phyloP scores from a whole-genome alignment of 305 asterid genomes.

The Plantago coronopus region DNA sequence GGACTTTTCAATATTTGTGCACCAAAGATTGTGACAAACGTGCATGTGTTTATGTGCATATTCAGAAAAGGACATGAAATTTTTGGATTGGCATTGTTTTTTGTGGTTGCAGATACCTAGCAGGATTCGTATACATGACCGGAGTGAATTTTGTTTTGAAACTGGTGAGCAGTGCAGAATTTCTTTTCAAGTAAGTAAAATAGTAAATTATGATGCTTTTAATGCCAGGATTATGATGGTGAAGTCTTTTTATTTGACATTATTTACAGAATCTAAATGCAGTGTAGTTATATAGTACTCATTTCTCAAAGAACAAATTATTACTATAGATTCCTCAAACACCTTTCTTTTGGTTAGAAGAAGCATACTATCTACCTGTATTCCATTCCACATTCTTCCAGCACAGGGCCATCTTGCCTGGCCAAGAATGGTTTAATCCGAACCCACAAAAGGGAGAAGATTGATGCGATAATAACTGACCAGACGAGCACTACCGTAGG shows the following conservation, averaged over 20 bases:
- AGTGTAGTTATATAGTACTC: background rate
- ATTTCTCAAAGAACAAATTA: background rate
- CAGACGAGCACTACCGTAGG: background rate
- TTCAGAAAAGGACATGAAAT: too few species aligned
- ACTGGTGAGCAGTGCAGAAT: slow-evolving; percentile 11
- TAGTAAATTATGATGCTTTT: too few species aligned
- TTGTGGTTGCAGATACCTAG: too few species aligned
- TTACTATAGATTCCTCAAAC: background rate
- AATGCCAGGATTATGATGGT: too few species aligned
- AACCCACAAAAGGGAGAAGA: slow-evolving; percentile 1
- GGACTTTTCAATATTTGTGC: too few species aligned
- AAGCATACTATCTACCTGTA: background rate
- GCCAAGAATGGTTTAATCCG: background rate
- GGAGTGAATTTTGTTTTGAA: too few species aligned
- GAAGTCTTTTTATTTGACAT: too few species aligned
- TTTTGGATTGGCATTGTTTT: too few species aligned
- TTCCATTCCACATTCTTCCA: background rate
- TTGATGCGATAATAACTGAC: background rate
- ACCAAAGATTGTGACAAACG: too few species aligned
- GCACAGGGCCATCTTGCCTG: background rate
- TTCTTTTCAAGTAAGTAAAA: background rate
- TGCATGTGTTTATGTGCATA: too few species aligned
- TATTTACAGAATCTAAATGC: background rate
- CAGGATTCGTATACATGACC: too few species aligned
- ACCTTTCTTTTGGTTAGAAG: background rate